Conservation (phyloP, 352 stramenopile species). For the Globisporangium carolinianum region DNA sequence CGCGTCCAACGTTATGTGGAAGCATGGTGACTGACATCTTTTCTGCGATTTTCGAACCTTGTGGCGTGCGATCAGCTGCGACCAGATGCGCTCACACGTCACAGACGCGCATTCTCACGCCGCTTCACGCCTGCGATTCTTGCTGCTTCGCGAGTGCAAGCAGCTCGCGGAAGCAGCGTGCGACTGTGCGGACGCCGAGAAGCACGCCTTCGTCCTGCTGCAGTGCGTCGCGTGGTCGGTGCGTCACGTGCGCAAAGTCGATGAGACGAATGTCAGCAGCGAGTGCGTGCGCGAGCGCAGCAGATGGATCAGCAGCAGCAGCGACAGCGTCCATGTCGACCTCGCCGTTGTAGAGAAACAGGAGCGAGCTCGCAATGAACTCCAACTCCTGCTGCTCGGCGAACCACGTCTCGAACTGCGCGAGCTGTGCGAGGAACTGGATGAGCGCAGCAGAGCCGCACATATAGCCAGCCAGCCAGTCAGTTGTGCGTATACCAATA, state of each 20-base stretch:
- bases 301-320: constrained; percentile 2
- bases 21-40: not conserved
- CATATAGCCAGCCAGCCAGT: not conserved
- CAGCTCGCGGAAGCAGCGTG: constrained; percentile 45
- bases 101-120: not conserved
- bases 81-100: not conserved
- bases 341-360: constrained; percentile 91
- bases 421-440: constrained; percentile 64
- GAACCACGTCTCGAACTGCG: constrained; percentile 67
- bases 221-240: constrained; percentile 8
- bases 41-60: constrained; percentile 4
- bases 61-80: too few species aligned
- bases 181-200: constrained; percentile 44
- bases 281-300: constrained; percentile 3
- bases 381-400: constrained; percentile 66
- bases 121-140: not conserved
- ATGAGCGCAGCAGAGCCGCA: not conserved
- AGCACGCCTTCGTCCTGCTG: constrained; percentile 51
- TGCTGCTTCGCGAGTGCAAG: constrained; percentile 9
- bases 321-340: constrained; percentile 16
- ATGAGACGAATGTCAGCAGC: constrained; percentile 68
- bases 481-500: too few species aligned
- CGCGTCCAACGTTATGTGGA: not conserved
- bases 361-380: constrained; percentile 93
- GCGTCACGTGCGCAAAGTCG: constrained; percentile 73